Evolutionary conservation across 257 asterid species (phyloP).

Genomic region (Forsythia suspensa): DNA sequence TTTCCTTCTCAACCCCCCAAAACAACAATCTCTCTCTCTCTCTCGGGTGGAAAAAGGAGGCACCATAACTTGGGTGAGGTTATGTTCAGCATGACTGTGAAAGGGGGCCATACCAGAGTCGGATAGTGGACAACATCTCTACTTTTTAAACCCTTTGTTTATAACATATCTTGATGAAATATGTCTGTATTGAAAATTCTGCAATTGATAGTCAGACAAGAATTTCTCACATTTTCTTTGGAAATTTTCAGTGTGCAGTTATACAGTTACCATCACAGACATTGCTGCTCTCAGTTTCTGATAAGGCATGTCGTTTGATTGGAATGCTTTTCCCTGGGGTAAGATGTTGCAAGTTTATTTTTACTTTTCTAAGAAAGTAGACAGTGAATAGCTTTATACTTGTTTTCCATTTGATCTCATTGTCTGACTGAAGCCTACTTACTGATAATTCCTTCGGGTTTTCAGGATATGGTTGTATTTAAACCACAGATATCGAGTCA

Average conservation of each 20-base stretch:
- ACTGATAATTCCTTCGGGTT: not conserved
- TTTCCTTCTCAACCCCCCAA: not conserved
- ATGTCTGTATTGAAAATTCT: not conserved
- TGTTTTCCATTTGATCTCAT: not conserved
- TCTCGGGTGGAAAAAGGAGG: not conserved
- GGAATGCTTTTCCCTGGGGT: slow-evolving; percentile 99
- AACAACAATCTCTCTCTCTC: no score
- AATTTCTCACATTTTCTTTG: slow-evolving; percentile 20
- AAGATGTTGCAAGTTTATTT: slow-evolving; percentile 8
- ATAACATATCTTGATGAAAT: not conserved
- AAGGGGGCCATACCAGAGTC: not conserved
- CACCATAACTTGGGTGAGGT: not conserved
- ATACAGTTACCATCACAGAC: slow-evolving; percentile 92
- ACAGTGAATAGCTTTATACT: not conserved
- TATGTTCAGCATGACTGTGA: not conserved
- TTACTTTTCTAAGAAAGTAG: not conserved
- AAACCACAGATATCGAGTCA: slow-evolving; percentile 71
- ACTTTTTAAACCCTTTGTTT: not conserved
- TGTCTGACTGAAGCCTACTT: not conserved
- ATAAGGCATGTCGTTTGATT: slow-evolving; percentile 74
- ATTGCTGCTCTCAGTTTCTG: slow-evolving; percentile 75
- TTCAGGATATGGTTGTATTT: slow-evolving; percentile 85
- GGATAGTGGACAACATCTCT: not conserved
- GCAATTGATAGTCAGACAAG: not conserved
- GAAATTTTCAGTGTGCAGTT: slow-evolving; percentile 71